These are phyloP conservation scores for Hippophae rhamnoides DNA, from an alignment of 306 rosid genomes.

Conservation along the genomic window DNA sequence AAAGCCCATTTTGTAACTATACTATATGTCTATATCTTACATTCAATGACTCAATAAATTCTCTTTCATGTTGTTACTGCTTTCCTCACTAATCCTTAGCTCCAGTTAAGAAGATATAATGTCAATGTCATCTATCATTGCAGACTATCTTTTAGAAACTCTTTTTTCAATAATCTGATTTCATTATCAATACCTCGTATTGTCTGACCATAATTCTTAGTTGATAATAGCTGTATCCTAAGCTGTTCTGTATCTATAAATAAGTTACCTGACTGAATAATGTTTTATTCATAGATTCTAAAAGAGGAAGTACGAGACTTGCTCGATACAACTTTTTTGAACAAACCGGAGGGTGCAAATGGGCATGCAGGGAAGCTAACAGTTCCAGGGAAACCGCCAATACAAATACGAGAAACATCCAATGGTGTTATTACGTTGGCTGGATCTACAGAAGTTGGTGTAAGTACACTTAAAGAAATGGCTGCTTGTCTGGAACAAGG, in stretches of 20 bases:
- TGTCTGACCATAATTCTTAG: neutral
- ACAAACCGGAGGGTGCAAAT: slow-evolving; percentile 74
- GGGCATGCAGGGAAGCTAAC: slow-evolving; percentile 70
- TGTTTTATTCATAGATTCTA: slow-evolving; percentile 58
- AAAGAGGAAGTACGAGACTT: slow-evolving; percentile 98
- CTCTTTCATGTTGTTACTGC: neutral
- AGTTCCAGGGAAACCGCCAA: slow-evolving; percentile 76
- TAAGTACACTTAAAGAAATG: slow-evolving; percentile 77
- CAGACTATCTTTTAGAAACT: neutral
- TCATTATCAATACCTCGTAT: no score
- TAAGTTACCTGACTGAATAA: slow-evolving; percentile 22
- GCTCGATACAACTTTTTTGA: slow-evolving; percentile 65
- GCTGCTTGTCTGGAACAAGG: slow-evolving; percentile 97
- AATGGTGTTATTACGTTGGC: slow-evolving; percentile 95
- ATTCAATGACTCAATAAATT: no score
- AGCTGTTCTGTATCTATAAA: slow-evolving; percentile 14
- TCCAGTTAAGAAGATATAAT: neutral
- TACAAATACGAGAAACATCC: slow-evolving; percentile 99
- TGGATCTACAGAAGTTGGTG: slow-evolving; percentile 93
- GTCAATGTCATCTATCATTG: no score
- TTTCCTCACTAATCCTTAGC: neutral
- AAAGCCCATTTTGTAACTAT: neutral
- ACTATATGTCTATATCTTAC: neutral
- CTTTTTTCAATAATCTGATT: no score
- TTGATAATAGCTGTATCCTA: slow-evolving; percentile 1